phyloP scores from a whole-genome alignment of 208 protist species.

The Wallacemonas sp. region DNA sequence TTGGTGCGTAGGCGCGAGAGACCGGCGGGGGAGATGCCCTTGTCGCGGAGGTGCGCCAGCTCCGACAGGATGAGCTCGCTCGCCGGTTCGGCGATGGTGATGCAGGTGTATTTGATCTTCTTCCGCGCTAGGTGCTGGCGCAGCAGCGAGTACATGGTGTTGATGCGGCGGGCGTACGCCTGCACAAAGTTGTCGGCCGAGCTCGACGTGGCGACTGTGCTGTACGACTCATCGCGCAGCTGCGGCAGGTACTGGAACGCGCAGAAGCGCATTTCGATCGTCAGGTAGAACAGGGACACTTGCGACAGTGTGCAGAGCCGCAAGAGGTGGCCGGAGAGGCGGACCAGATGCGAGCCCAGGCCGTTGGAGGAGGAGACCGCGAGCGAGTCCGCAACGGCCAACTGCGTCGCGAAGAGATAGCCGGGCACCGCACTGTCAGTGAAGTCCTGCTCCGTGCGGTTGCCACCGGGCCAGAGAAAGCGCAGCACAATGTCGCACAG shows the following conservation, averaged over 20 bases:
- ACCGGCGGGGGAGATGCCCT: constrained; percentile 70
- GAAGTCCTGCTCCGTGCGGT: constrained; percentile 23
- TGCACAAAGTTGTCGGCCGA: constrained; percentile 85
- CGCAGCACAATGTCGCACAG: constrained; percentile 54
- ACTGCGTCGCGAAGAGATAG: constrained; percentile 37
- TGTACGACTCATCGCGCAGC: constrained; percentile 86
- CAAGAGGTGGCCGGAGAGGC: constrained; percentile 52
- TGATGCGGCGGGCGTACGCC: constrained; percentile 73
- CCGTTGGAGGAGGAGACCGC: not conserved
- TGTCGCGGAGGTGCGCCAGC: constrained; percentile 81
- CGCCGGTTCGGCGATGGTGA: constrained; percentile 71
- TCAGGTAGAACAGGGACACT: constrained; percentile 79
- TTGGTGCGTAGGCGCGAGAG: constrained; percentile 57
- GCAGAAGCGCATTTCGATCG: constrained; percentile 74
- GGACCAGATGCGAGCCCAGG: constrained; percentile 21
- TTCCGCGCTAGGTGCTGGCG: constrained; percentile 55
- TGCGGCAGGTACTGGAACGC: constrained; percentile 86
- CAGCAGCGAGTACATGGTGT: constrained; percentile 71
- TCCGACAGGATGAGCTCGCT: constrained; percentile 79
- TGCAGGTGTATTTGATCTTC: constrained; percentile 70
- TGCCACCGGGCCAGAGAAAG: constrained; percentile 34
- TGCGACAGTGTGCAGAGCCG: constrained; percentile 80
- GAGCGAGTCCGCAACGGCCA: constrained; percentile 26
- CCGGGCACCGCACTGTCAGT: constrained; percentile 62
- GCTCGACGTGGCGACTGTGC: constrained; percentile 54